Evolutionary conservation across 768 basidiomycete species (phyloP).

Genomic region (Panaeolus papilionaceus): DNA sequence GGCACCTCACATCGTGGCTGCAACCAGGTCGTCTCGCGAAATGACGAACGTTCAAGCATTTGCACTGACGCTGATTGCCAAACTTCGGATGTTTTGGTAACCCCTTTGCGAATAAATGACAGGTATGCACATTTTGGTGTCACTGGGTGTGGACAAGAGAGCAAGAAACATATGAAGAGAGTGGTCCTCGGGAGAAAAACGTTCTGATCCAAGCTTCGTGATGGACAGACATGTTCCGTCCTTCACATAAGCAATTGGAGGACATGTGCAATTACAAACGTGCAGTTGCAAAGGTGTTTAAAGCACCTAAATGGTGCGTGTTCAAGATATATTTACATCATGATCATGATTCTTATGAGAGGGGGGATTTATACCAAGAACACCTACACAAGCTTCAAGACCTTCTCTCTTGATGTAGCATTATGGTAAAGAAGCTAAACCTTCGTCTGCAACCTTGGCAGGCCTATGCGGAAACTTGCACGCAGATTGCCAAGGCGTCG

Average conservation of each 20-base stretch:
- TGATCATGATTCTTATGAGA: background rate
- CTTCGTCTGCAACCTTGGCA: conserved; percentile 2
- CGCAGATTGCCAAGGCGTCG: background rate
- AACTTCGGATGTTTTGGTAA: conserved; percentile 3
- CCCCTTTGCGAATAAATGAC: background rate
- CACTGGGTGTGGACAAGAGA: background rate
- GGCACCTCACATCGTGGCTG: background rate
- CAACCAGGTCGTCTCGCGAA: background rate
- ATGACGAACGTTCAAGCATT: background rate
- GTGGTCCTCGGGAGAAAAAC: background rate
- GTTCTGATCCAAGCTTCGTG: conserved; percentile 12
- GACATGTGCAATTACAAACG: conserved; percentile 4
- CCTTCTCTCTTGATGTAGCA: conserved; percentile 1
- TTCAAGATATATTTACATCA: background rate
- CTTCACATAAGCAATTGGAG: background rate
- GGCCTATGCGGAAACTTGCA: background rate
- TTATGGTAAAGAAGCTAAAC: background rate
- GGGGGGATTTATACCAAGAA: background rate
- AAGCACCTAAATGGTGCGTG: background rate
- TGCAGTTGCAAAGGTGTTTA: conserved; percentile 13
- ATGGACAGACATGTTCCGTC: background rate
- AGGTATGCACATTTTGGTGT: background rate
- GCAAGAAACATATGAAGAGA: conserved; percentile 7
- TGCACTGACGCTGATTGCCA: background rate
- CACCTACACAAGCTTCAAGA: background rate